A percentile compares a stretch with the other conserved stretches of the same genome.
These are phyloP conservation scores for Tetrastigma voinierianum DNA, from an alignment of 164 flowering plant genomes.

Conservation along the genomic window DNA sequence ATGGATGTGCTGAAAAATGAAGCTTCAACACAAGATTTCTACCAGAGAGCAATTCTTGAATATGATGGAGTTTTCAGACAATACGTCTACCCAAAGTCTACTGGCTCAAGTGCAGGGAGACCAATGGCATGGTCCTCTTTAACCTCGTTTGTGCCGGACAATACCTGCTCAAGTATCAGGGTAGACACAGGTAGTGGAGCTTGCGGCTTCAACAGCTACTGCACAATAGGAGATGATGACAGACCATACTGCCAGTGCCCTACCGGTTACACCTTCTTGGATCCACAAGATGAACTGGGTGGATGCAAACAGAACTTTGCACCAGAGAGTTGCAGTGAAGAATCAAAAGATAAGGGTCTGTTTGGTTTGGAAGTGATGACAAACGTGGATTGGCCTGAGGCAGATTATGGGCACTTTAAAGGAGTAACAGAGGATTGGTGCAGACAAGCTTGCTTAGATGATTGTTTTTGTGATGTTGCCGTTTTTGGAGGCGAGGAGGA, in stretches of 20 bases:
- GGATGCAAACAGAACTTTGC: not conserved
- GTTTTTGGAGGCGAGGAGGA: not conserved
- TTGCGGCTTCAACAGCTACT: not conserved
- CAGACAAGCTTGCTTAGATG: constrained; percentile 26
- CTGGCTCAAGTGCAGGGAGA: not conserved
- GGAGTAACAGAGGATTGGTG: constrained; percentile 20
- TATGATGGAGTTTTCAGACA: too few relatives aligned
- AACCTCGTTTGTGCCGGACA: not conserved
- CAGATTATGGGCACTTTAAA: constrained; percentile 15
- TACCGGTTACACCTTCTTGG: not conserved
- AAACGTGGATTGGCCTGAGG: constrained; percentile 25
- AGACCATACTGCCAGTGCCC: too few relatives aligned
- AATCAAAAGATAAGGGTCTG: not conserved
- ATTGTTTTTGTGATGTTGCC: constrained; percentile 35
- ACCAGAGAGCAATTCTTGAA: too few relatives aligned
- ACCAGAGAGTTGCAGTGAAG: not conserved
- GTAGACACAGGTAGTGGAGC: not conserved
- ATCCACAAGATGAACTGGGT: not conserved
- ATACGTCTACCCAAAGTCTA: not conserved
- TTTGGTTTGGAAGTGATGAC: not conserved
- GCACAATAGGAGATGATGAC: too few relatives aligned
- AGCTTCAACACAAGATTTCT: not conserved
- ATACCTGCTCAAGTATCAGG: not conserved
- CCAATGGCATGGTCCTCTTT: not conserved
- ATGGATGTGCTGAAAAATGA: too few relatives aligned